These are phyloP conservation scores for Sindora glabra DNA, from an alignment of 306 rosid genomes.

Conservation along the genomic window DNA sequence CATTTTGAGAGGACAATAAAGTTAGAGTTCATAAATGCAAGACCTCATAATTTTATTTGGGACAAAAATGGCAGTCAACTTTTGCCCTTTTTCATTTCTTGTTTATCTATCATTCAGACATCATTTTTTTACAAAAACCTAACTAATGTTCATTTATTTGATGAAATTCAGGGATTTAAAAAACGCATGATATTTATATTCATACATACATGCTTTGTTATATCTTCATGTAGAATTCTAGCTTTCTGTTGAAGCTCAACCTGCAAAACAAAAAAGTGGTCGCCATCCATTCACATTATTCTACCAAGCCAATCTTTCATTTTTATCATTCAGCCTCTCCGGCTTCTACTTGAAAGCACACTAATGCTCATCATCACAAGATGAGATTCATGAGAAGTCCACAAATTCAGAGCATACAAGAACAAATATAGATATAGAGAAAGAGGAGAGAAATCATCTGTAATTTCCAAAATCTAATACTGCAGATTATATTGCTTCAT, in stretches of 20 bases:
- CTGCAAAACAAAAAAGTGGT: constrained; percentile 34
- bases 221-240: constrained; percentile 59
- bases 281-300: constrained; percentile 9
- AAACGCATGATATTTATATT: constrained; percentile 6
- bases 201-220: constrained; percentile 53
- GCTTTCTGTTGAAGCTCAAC: constrained; percentile 71
- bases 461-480: background rate
- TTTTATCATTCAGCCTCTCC: background rate
- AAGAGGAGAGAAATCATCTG: background rate
- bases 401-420: background rate
- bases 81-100: background rate
- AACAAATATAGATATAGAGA: background rate
- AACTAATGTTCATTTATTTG: background rate
- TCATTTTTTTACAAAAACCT: constrained; percentile 1
- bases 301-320: constrained; percentile 3
- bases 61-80: background rate
- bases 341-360: constrained; percentile 1
- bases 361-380: constrained; percentile 4
- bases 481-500: background rate
- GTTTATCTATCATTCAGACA: background rate
- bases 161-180: constrained; percentile 7
- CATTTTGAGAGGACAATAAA: too few relatives aligned
- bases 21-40: too few relatives aligned
- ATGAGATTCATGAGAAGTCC: too few relatives aligned
- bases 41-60: too few relatives aligned